These are phyloP conservation scores for Aspergillus novoparasiticus DNA, from an alignment of 2,329 filamentous ascomycete genomes.

Conservation along the genomic window DNA sequence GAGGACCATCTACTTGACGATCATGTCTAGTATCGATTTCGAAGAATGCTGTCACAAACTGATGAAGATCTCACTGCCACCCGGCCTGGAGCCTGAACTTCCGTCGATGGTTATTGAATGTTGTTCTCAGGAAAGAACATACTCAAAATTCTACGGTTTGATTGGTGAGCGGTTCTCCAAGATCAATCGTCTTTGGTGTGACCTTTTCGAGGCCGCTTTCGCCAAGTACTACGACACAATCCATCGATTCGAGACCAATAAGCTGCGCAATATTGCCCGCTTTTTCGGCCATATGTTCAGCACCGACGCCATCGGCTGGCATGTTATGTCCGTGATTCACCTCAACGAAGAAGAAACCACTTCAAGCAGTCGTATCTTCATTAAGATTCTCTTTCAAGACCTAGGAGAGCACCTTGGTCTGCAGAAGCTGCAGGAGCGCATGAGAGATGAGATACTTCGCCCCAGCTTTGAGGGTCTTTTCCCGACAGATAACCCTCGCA, in stretches of 20 bases:
- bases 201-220: slow-evolving; percentile 89
- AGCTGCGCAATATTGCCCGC: slow-evolving; percentile 88
- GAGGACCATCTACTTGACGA: slow-evolving; percentile 93
- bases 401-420: slow-evolving; percentile 85
- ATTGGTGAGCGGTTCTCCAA: slow-evolving; percentile 95
- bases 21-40: slow-evolving; percentile 94
- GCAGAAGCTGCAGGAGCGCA: slow-evolving; percentile 72
- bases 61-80: slow-evolving; percentile 87
- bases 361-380: slow-evolving; percentile 93
- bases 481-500: slow-evolving; percentile 82
- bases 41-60: slow-evolving; percentile 98
- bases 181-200: slow-evolving; percentile 91
- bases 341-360: slow-evolving; percentile 97
- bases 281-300: slow-evolving; percentile 92
- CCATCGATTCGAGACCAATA: slow-evolving; percentile 94
- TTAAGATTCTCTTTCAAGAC: slow-evolving; percentile 97
- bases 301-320: slow-evolving; percentile 89
- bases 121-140: slow-evolving; percentile 94
- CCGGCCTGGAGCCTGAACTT: slow-evolving; percentile 83
- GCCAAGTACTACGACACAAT: slow-evolving; percentile 95
- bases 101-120: slow-evolving; percentile 98
- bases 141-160: slow-evolving; percentile 94
- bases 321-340: slow-evolving; percentile 80
- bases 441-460: slow-evolving; percentile 77
- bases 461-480: slow-evolving; percentile 84